Evolutionary conservation across 1,139 yeast genomes (phyloP), one percentile per base, ranked within the genome.

Genomic region (Yamadazyma diospyri): DNA sequence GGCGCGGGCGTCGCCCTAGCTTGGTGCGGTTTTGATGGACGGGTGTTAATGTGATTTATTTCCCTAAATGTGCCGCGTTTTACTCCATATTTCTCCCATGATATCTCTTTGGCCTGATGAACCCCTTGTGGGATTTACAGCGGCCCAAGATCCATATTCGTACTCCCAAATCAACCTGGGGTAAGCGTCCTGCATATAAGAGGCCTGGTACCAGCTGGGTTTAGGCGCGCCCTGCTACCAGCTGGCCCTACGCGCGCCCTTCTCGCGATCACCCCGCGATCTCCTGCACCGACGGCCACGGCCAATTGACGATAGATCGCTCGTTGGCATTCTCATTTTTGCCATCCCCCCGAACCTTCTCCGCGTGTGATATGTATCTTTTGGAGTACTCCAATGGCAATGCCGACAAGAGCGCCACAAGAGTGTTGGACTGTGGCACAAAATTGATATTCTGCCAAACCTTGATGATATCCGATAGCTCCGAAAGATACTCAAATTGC

Each of bases 371-470:
- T 26, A 72, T 55, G 38, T 70, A 66, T 36, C 75, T 54, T 38
- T 37, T 50, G 35, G 59, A 64, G 55, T 55, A 64, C 37, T 53
- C 73, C 39, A 23, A 41, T n/a, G 64, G 80, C 12, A 69, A 46
- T 5, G 75, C 51, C 5, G 58, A 50, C 16, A 73, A 50, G 8
- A 71, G 46, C 33, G 56, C 39, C 21, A 61, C 41, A 21, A 77
- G 55, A 1, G 76, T 58, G 8, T 43, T 43, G n/a, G 48, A 45
- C 16, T 57, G 51, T 0, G 89, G 82, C 2, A 45, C 51, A 40
- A 70, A 74, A 11, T 63, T 54, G 13, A 80, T 48, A n/a, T 60
- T 53, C 28, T 75, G 78, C 79, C 88, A 75, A 75, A 80, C 71
- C 23, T 67, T 64, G 23, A 81, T 55, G 6, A 82, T 57, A 19